Evolutionary conservation across 2,329 filamentous ascomycete genomes (phyloP).

Genomic region (Fusarium sp.): DNA sequence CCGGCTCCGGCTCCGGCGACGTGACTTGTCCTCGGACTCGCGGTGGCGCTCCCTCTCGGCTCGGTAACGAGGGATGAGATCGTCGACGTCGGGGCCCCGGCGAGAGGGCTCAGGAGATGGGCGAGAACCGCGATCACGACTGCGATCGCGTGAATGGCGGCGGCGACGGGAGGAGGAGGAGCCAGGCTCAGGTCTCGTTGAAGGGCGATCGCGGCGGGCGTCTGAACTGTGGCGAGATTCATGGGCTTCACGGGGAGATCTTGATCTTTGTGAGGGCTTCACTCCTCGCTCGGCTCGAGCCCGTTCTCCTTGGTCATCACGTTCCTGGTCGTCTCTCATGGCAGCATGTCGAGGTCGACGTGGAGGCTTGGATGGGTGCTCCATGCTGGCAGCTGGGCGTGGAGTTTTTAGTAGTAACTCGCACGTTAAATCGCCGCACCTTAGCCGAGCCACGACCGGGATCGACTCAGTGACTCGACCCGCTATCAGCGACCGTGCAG

Average conservation of each 20-base stretch:
- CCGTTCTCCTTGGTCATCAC: slow-evolving; percentile 53
- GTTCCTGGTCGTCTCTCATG: slow-evolving; percentile 56
- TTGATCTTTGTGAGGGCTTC: slow-evolving; percentile 48
- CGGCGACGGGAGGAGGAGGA: slow-evolving; percentile 50
- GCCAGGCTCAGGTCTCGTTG: slow-evolving; percentile 48
- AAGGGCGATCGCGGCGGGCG: slow-evolving; percentile 50
- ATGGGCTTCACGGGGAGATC: slow-evolving; percentile 47
- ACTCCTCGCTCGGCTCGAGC: slow-evolving; percentile 52
- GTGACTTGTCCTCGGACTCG: slow-evolving; percentile 48
- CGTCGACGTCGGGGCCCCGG: slow-evolving; percentile 49
- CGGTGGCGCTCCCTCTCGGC: slow-evolving; percentile 48
- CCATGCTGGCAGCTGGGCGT: slow-evolving; percentile 47
- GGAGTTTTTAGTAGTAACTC: slow-evolving; percentile 55
- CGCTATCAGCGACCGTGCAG: slow-evolving; percentile 38
- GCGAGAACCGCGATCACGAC: slow-evolving; percentile 49
- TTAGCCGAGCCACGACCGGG: slow-evolving; percentile 51
- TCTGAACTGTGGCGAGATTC: slow-evolving; percentile 48
- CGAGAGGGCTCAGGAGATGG: slow-evolving; percentile 44
- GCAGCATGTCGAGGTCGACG: slow-evolving; percentile 55
- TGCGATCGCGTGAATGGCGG: slow-evolving; percentile 54
- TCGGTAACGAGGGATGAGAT: slow-evolving; percentile 55
- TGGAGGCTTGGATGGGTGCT: slow-evolving; percentile 49
- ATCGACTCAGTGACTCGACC: slow-evolving; percentile 29
- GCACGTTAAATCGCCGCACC: slow-evolving; percentile 54
- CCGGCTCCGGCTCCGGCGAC: slow-evolving; percentile 51